Conservation (phyloP, 225 moss, liverwort and hornwort genomes). For the Ulota crispa region DNA sequence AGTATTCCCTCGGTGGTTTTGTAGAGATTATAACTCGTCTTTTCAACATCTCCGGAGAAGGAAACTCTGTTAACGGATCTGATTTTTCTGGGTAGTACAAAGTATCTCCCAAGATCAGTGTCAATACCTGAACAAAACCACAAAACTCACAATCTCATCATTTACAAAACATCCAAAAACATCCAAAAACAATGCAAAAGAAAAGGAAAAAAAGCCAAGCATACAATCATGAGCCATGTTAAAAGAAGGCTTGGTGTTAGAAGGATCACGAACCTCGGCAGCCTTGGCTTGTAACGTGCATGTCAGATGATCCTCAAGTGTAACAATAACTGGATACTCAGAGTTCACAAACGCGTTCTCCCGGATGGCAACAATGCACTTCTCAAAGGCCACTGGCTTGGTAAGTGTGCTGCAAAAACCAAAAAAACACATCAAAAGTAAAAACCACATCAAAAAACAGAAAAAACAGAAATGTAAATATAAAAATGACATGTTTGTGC, state of each 20-base stretch:
- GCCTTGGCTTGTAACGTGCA: slow-evolving; percentile 63
- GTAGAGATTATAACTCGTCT: slow-evolving; percentile 74
- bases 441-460: neutral
- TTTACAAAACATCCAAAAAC: neutral
- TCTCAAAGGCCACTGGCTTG: slow-evolving; percentile 73
- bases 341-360: slow-evolving; percentile 68
- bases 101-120: slow-evolving; percentile 43
- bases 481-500: no score
- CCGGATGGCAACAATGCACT: slow-evolving; percentile 66
- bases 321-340: slow-evolving; percentile 76
- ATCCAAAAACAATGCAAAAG: neutral
- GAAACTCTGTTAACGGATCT: slow-evolving; percentile 58
- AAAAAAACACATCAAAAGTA: neutral
- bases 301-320: slow-evolving; percentile 81
- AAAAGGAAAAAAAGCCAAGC: no score
- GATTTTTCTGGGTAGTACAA: slow-evolving; percentile 46
- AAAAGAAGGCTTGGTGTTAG: neutral
- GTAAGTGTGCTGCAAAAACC: slow-evolving; percentile 66
- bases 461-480: no score
- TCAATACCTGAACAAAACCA: slow-evolving; percentile 46
- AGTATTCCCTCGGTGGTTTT: slow-evolving; percentile 63
- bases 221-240: neutral
- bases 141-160: neutral
- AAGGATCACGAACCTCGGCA: slow-evolving; percentile 53
- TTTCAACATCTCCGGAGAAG: slow-evolving; percentile 67